phyloP scores from a whole-genome alignment of 208 protist species.

The Acanthamoeba comandoni region DNA sequence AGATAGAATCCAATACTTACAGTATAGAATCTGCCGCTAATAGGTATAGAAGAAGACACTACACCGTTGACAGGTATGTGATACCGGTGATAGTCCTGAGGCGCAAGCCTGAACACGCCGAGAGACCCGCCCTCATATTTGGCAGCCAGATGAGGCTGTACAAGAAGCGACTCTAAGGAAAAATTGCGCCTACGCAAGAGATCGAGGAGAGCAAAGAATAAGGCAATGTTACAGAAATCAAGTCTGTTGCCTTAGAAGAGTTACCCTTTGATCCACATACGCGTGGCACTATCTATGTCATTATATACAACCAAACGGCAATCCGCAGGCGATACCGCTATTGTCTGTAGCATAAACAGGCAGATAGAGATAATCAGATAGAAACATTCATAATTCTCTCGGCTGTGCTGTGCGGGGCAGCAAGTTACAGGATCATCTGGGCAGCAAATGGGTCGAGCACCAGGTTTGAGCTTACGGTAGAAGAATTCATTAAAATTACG shows the following conservation, averaged over 20 bases:
- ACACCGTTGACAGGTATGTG: conserved; percentile 84
- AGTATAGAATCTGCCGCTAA: conserved; percentile 82
- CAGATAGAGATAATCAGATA: no score
- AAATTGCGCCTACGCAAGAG: conserved; percentile 12
- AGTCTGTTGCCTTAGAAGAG: conserved; percentile 1
- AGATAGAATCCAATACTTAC: conserved; percentile 69
- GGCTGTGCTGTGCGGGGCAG: background rate
- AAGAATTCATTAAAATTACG: conserved; percentile 74
- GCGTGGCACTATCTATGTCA: conserved; percentile 3
- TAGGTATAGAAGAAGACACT: conserved; percentile 10
- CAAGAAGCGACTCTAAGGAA: background rate
- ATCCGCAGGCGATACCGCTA: conserved; percentile 69
- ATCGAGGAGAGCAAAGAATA: background rate
- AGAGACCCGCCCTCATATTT: conserved; percentile 43
- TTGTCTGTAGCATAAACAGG: conserved; percentile 33
- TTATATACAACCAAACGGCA: conserved; percentile 51
- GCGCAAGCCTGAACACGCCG: conserved; percentile 79
- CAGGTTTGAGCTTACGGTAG: conserved; percentile 66
- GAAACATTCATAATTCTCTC: no score
- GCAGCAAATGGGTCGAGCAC: conserved; percentile 4
- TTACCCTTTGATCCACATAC: conserved; percentile 74
- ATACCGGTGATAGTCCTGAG: conserved; percentile 89
- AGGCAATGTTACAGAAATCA: background rate
- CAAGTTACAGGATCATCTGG: conserved; percentile 64
- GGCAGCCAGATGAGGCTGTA: background rate